Evolutionary conservation across 2,329 filamentous ascomycete species (phyloP).

Genomic region (Aspergillus terreus): DNA sequence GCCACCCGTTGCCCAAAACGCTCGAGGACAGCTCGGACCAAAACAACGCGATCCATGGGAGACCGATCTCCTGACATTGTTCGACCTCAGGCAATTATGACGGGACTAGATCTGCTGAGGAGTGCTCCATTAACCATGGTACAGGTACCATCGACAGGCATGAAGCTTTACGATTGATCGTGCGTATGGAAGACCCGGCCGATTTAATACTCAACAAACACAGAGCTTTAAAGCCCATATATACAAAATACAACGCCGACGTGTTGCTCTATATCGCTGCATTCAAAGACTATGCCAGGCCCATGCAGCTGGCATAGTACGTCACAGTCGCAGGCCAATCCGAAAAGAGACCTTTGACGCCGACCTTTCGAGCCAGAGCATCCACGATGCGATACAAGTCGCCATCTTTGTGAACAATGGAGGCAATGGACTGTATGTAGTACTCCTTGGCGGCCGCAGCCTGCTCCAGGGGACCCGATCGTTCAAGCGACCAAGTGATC

Average conservation of each 20-base stretch:
- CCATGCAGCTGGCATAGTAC: conserved; percentile 18
- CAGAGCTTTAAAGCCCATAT: no score
- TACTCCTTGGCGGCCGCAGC: conserved; percentile 13
- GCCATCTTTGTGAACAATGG: conserved; percentile 12
- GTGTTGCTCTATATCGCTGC: no score
- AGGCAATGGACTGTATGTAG: conserved; percentile 12
- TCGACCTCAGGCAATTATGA: no score
- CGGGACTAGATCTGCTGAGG: no score
- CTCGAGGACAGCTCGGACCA: background rate
- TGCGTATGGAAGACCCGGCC: no score
- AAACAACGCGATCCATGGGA: background rate
- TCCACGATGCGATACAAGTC: conserved; percentile 20
- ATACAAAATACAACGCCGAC: no score
- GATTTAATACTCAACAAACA: no score
- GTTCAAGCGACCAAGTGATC: conserved; percentile 19
- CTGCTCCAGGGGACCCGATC: conserved; percentile 14
- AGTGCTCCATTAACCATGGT: no score
- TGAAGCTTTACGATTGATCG: no score
- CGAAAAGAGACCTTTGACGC: conserved; percentile 16
- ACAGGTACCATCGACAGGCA: no score
- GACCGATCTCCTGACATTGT: no score
- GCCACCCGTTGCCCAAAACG: background rate
- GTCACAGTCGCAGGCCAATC: conserved; percentile 19
- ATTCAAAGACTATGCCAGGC: conserved; percentile 5
- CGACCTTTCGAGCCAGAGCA: conserved; percentile 17